A percentile compares a stretch with the other conserved stretches of the same genome.
phyloP scores from a whole-genome alignment of 1,284 basidiomycete species.

The Tetrapyrgos nigripes region DNA sequence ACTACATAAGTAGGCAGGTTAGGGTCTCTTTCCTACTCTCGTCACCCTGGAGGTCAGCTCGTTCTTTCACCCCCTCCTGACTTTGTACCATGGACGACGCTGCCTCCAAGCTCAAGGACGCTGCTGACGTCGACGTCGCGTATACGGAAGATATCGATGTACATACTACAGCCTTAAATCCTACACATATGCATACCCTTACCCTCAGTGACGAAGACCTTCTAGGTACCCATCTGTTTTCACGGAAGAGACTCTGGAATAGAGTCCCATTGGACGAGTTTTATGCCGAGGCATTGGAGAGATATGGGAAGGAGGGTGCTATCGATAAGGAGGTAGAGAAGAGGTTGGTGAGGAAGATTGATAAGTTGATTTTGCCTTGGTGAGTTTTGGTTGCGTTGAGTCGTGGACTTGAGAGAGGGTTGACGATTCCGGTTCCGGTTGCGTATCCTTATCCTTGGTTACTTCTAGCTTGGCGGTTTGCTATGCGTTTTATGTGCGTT shows the following conservation, averaged over 20 bases:
- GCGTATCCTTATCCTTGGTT: neutral
- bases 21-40: too few species aligned
- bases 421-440: too few species aligned
- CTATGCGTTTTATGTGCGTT: slow-evolving; percentile 21
- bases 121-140: too few species aligned
- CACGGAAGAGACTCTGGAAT: slow-evolving; percentile 17
- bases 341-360: slow-evolving; percentile 22
- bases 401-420: neutral
- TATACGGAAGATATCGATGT: too few species aligned
- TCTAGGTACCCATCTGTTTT: slow-evolving; percentile 17
- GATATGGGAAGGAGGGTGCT: slow-evolving; percentile 21
- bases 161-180: too few species aligned
- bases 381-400: slow-evolving; percentile 14
- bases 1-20: too few species aligned
- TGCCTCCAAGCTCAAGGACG: too few species aligned
- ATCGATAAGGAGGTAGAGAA: slow-evolving; percentile 21
- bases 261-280: slow-evolving; percentile 20
- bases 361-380: slow-evolving; percentile 23
- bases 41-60: too few species aligned
- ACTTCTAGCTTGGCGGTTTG: slow-evolving; percentile 17
- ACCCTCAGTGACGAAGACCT: slow-evolving; percentile 12
- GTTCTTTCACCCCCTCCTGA: too few species aligned
- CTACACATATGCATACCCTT: too few species aligned
- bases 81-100: too few species aligned
- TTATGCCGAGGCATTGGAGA: slow-evolving; percentile 25